Percentiles rank a stretch among this genome's conserved stretches.
Conservation (phyloP, 805 yeast genomes). For the Saccharomycopsis microspora region DNA sequence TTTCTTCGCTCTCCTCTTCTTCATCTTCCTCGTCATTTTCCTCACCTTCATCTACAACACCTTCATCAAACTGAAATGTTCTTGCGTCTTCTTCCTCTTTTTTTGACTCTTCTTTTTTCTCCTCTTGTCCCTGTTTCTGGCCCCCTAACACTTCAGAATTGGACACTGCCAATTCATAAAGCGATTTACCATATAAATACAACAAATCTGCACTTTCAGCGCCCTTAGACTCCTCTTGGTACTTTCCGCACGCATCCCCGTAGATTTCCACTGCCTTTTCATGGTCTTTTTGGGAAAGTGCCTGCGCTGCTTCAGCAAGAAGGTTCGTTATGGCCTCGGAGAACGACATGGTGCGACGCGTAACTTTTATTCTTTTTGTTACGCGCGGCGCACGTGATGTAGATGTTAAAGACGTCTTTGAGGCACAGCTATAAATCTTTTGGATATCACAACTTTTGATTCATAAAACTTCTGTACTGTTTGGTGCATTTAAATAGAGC, state of each 20-base stretch:
- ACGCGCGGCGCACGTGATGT: no score
- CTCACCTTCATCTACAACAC: slow-evolving; percentile 21
- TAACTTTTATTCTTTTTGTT: no score
- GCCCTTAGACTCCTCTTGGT: slow-evolving; percentile 36
- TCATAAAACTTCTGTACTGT: no score
- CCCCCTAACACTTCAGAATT: slow-evolving; percentile 72
- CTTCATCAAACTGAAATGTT: slow-evolving; percentile 15
- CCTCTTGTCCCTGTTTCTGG: slow-evolving; percentile 17
- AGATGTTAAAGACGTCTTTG: no score
- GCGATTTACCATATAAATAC: slow-evolving; percentile 66
- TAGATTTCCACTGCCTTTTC: slow-evolving; percentile 64
- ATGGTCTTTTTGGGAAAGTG: slow-evolving; percentile 59
- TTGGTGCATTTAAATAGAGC: no score
- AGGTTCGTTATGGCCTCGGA: slow-evolving; percentile 34
- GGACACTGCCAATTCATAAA: slow-evolving; percentile 66
- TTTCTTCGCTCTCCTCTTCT: slow-evolving; percentile 19
- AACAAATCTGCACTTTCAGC: slow-evolving; percentile 66
- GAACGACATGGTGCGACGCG: slow-evolving; percentile 18
- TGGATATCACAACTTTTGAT: no score
- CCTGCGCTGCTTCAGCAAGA: slow-evolving; percentile 50
- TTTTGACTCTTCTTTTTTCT: slow-evolving; percentile 16
- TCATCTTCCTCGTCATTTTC: slow-evolving; percentile 22
- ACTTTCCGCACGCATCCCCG: slow-evolving; percentile 63
- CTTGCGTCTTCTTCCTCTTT: slow-evolving; percentile 11
- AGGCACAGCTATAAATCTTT: no score